These are phyloP conservation scores for Anisodus acutangulus DNA, from an alignment of 257 asterid species.

Conservation along the genomic window DNA sequence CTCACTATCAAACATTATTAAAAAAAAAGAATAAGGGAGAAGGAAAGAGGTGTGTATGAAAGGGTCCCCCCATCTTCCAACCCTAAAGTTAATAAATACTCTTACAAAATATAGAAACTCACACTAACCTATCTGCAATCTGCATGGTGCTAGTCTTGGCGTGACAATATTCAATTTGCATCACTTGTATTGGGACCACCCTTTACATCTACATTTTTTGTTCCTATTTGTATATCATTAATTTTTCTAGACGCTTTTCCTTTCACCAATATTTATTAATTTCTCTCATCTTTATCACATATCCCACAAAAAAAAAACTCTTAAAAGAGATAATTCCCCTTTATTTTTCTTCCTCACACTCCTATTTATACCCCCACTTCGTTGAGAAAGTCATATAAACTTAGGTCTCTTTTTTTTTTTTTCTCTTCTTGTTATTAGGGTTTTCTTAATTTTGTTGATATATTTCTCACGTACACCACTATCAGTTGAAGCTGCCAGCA, in stretches of 20 bases:
- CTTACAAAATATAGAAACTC: conserved; percentile 44
- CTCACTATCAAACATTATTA: not conserved
- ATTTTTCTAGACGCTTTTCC: conserved; percentile 30
- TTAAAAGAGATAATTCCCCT: not conserved
- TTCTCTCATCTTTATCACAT: conserved; percentile 19
- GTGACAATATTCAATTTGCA: conserved; percentile 60
- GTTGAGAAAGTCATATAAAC: conserved; percentile 24
- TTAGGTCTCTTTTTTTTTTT: not conserved
- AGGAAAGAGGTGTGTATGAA: conserved; percentile 13
- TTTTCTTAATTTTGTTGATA: not conserved
- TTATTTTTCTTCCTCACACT: conserved; percentile 26
- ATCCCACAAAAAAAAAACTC: not conserved
- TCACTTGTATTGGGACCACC: conserved; percentile 48
- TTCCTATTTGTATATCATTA: conserved; percentile 36
- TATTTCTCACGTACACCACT: conserved; percentile 38
- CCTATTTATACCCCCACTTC: conserved; percentile 45
- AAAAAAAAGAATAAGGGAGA: not conserved
- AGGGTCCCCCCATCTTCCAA: conserved; percentile 46
- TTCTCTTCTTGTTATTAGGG: not conserved
- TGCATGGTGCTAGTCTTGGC: conserved; percentile 51
- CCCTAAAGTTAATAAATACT: conserved; percentile 48
- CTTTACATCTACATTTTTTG: conserved; percentile 32
- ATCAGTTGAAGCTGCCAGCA: conserved; percentile 88
- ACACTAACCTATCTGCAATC: conserved; percentile 44
- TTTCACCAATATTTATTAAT: conserved; percentile 23